Base-by-base conservation (phyloP, 2,329 filamentous ascomycete genomes). In the Paracorniculantispora psalliotae region DNA sequence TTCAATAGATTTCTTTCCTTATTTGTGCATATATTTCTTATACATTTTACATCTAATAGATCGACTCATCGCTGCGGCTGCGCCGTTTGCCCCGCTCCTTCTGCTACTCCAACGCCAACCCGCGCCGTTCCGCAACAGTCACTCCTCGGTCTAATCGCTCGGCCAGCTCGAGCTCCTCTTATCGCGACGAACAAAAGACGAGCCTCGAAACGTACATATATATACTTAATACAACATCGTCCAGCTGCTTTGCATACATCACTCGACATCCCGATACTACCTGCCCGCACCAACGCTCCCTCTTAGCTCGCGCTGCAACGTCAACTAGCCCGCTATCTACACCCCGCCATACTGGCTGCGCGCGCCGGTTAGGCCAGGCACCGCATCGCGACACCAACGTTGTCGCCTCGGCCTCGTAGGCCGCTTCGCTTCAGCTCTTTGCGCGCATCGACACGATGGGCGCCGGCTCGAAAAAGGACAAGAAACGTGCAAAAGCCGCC, bases 401-500 rank as follows among this genome's bases (percentile, higher is more conserved):
- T 43, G 47, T 48, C 57, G 21, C 44, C 39, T 37, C 35, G 39
- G 35, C 54, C 47, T 52, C 37, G 23, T 46, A 21, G 30, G 54
- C 25, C 52, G 57, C 47, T 52, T 59, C 57, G 59, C 59, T 61
- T 63, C 59, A 57, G 53, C 61, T 58, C 43, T 53, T 39, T 55
- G 39, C 25, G 41, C 23, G 33, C 30, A 33, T 41, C 33, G 30
- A n/a, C n/a, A 53, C 33, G 23, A 54, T 59, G 49, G 51, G 52
- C 44, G 74, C 69, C n/a, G n/a, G n/a, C 68, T 72, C 73, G 61
- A 81, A 81, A 75, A 82, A 81, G 70, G 73, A 79, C 67, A 79
- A 74, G 71, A 83, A 81, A 73, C 73, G 81, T 80, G 79, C 75
- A 69, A 81, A 76, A 77, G n/a, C n/a, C n/a, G 79, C 81, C 67